phyloP scores from a whole-genome alignment of 2,329 filamentous ascomycete genomes.

The Aspergillus viridinutans region DNA sequence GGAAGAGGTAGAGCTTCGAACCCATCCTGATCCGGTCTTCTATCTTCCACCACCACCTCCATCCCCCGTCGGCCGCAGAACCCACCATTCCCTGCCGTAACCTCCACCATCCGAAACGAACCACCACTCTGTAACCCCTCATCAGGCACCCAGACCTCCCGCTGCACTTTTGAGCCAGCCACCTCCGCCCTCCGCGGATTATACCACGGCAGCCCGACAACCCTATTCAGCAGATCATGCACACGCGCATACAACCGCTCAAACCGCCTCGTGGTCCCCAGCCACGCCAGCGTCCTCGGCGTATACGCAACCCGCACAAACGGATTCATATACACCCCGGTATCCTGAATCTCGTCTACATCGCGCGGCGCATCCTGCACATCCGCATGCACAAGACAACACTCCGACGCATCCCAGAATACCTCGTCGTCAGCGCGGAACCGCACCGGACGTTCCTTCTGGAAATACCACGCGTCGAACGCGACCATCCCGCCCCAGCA shows the following conservation, averaged over 20 bases:
- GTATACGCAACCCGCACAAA: conserved; percentile 69
- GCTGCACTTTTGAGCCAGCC: conserved; percentile 47
- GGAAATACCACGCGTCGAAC: conserved; percentile 46
- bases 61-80: conserved; percentile 34
- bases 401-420: conserved; percentile 63
- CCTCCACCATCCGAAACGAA: conserved; percentile 26
- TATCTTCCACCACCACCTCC: conserved; percentile 32
- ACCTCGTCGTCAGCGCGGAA: conserved; percentile 58
- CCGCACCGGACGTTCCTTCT: conserved; percentile 42
- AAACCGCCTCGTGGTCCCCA: conserved; percentile 58
- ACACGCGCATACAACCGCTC: conserved; percentile 60
- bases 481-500: conserved; percentile 74
- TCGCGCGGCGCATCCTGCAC: conserved; percentile 34
- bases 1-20: conserved; percentile 9
- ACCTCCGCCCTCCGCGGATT: conserved; percentile 60
- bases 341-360: conserved; percentile 38
- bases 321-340: conserved; percentile 69
- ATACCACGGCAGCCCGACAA: conserved; percentile 54
- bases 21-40: conserved; percentile 30
- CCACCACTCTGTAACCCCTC: conserved; percentile 18
- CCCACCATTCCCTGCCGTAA: conserved; percentile 31
- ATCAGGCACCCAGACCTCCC: conserved; percentile 30
- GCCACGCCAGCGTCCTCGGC: conserved; percentile 52
- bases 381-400: conserved; percentile 56
- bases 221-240: conserved; percentile 55